Conservation (phyloP, 805 yeast genomes). For the Candida rishiriensis region DNA sequence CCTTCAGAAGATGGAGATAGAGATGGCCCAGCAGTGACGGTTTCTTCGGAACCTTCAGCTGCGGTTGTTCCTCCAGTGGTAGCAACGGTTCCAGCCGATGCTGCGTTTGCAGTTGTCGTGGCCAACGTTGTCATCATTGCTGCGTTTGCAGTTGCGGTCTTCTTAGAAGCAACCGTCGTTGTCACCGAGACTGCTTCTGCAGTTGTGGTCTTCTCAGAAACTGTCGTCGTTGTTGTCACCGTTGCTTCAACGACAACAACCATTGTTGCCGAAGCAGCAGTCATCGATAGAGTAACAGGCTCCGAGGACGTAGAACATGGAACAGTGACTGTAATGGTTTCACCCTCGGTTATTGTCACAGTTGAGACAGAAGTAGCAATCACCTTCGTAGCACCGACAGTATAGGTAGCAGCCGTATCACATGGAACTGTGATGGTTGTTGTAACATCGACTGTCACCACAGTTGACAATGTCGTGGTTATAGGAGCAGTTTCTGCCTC, state of each 20-base stretch:
- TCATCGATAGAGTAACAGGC: neutral
- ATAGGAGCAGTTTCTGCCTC: neutral
- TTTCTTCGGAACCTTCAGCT: too few relatives aligned
- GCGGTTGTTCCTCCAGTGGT: neutral
- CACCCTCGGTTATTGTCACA: neutral
- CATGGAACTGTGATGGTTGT: conserved; percentile 1
- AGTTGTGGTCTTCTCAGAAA: neutral
- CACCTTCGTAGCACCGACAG: neutral
- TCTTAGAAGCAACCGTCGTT: neutral
- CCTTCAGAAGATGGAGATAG: too few relatives aligned
- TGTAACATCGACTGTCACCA: neutral
- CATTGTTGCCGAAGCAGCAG: neutral
- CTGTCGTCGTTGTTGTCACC: neutral
- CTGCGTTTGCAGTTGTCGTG: neutral
- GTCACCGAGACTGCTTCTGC: neutral
- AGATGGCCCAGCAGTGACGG: too few relatives aligned
- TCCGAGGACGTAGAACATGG: neutral
- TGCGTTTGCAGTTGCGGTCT: neutral
- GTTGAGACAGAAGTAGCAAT: neutral
- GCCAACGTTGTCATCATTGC: neutral
- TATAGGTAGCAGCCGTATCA: neutral
- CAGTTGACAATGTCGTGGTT: neutral
- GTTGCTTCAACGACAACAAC: conserved; percentile 1
- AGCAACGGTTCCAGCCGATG: neutral
- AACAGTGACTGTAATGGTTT: neutral